Conservation (phyloP, 2,329 filamentous ascomycete genomes). For the Ophioceras dolichostomum region DNA sequence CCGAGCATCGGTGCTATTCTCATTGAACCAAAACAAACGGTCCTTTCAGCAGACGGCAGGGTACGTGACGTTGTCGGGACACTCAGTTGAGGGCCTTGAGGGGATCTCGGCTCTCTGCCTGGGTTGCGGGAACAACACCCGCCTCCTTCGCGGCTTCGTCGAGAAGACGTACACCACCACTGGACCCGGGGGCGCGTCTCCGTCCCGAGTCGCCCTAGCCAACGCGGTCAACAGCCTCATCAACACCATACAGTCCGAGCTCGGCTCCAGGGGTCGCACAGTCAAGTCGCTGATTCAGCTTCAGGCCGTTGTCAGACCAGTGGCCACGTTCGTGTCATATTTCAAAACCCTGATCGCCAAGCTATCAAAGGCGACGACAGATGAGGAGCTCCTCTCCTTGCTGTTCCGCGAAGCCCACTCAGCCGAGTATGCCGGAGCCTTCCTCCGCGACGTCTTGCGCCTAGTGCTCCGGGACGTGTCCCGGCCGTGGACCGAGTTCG, state of each 20-base stretch:
- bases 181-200: conserved; percentile 28
- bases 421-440: conserved; percentile 49
- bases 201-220: conserved; percentile 38
- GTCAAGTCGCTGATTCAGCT: conserved; percentile 39
- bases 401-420: conserved; percentile 50
- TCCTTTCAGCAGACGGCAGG: conserved; percentile 38
- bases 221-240: conserved; percentile 36
- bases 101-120: conserved; percentile 34
- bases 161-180: conserved; percentile 30
- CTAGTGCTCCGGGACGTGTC: conserved; percentile 41
- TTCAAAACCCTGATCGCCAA: conserved; percentile 37
- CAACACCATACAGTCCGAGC: conserved; percentile 33
- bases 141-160: conserved; percentile 32
- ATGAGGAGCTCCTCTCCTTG: conserved; percentile 49
- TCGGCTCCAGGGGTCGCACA: conserved; percentile 28
- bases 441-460: conserved; percentile 51
- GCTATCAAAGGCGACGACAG: conserved; percentile 29
- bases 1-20: conserved; percentile 59
- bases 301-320: conserved; percentile 33
- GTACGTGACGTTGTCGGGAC: conserved; percentile 41
- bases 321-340: conserved; percentile 35
- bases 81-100: conserved; percentile 35
- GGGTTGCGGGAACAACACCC: conserved; percentile 32
- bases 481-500: conserved; percentile 21
- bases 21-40: conserved; percentile 38